These are phyloP conservation scores for Fusarium floridanum DNA, from an alignment of 2,329 filamentous ascomycete genomes.

Conservation along the genomic window DNA sequence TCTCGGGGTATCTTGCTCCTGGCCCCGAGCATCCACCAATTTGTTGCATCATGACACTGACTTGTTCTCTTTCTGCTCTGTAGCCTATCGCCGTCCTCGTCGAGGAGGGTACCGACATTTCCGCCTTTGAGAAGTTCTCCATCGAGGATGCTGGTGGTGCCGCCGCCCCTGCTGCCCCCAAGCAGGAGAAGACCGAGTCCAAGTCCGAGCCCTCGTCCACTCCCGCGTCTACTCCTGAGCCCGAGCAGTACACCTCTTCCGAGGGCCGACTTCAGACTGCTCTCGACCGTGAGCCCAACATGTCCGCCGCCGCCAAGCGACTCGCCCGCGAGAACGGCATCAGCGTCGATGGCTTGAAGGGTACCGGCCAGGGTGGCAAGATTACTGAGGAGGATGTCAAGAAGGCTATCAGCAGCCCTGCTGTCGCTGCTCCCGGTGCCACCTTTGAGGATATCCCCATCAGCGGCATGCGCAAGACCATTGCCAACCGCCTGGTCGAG, in stretches of 20 bases:
- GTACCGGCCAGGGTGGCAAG: constrained; percentile 85
- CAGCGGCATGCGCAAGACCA: constrained; percentile 97
- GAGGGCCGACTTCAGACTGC: constrained; percentile 84
- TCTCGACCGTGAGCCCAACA: constrained; percentile 84
- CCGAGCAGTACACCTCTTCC: constrained; percentile 79
- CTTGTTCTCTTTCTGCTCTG: constrained; percentile 20
- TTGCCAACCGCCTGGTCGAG: constrained; percentile 88
- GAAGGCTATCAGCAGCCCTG: constrained; percentile 76
- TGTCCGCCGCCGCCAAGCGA: constrained; percentile 80
- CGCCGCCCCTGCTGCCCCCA: constrained; percentile 69
- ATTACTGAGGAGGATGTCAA: constrained; percentile 95
- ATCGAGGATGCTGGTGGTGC: constrained; percentile 92
- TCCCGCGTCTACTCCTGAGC: constrained; percentile 60
- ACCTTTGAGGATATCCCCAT: constrained; percentile 87
- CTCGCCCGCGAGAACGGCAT: constrained; percentile 89
- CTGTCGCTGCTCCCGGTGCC: constrained; percentile 69
- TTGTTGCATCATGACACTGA: constrained; percentile 21
- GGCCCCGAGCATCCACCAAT: not conserved
- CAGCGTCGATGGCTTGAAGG: constrained; percentile 83
- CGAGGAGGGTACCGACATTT: constrained; percentile 89
- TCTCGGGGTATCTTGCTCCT: constrained; percentile 35
- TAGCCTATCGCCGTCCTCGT: constrained; percentile 97
- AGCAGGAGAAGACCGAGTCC: constrained; percentile 75
- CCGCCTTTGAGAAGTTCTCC: constrained; percentile 89
- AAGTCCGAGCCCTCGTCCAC: constrained; percentile 65